Conservation (phyloP, 108 stramenopile genomes). For the Mediolabrus comicus region DNA sequence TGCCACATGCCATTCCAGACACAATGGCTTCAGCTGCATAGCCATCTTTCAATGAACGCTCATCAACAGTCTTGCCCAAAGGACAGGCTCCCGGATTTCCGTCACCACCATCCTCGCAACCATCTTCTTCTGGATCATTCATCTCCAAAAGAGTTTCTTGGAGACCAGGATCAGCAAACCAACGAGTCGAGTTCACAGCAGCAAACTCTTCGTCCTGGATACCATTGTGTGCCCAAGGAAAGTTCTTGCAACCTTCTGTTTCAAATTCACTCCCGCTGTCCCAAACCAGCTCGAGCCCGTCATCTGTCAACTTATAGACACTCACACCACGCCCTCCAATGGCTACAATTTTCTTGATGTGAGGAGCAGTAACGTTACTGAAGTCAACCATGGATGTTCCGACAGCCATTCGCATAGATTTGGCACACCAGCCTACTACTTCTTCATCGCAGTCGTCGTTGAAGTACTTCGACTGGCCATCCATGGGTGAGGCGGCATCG, state of each 20-base stretch:
- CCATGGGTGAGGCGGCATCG: slow-evolving; percentile 23
- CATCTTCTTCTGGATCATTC: slow-evolving; percentile 45
- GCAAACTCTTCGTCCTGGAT: slow-evolving; percentile 55
- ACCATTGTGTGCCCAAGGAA: slow-evolving; percentile 58
- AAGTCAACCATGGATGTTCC: slow-evolving; percentile 47
- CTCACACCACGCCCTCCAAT: slow-evolving; percentile 51
- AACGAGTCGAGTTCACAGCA: slow-evolving; percentile 24
- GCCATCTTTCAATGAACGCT: slow-evolving; percentile 40
- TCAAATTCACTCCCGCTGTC: slow-evolving; percentile 34
- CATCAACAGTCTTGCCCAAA: slow-evolving; percentile 37
- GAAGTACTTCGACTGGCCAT: slow-evolving; percentile 38
- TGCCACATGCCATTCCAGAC: slow-evolving; percentile 36
- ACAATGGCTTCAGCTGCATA: slow-evolving; percentile 31
- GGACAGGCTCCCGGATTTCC: slow-evolving; percentile 39
- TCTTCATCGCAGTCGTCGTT: slow-evolving; percentile 36
- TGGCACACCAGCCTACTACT: slow-evolving; percentile 32
- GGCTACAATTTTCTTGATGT: slow-evolving; percentile 37
- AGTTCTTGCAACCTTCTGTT: slow-evolving; percentile 36
- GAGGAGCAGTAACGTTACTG: slow-evolving; percentile 34
- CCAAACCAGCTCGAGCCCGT: slow-evolving; percentile 32
- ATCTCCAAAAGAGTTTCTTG: slow-evolving; percentile 44
- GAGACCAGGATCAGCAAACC: slow-evolving; percentile 16
- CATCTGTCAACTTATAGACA: slow-evolving; percentile 36
- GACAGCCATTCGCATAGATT: slow-evolving; percentile 40
- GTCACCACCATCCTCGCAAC: slow-evolving; percentile 45